Conservation (phyloP, 139 green algal species). For the Microglena sp. region DNA sequence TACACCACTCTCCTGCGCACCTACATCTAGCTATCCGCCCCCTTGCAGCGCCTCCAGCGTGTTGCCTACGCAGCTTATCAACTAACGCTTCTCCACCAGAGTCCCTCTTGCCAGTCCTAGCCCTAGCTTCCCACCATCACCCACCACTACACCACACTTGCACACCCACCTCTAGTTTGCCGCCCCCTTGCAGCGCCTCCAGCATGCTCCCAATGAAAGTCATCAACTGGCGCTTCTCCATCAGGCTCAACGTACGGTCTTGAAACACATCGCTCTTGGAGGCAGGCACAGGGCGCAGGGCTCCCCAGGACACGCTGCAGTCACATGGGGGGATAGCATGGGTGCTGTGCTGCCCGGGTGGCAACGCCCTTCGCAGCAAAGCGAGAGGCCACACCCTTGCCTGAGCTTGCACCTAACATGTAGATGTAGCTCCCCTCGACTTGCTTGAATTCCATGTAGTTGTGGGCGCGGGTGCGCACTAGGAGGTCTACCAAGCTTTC, state of each 20-base stretch:
- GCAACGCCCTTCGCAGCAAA: too few species aligned
- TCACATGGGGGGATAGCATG: too few species aligned
- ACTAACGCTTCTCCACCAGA: too few species aligned
- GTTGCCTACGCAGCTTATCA: too few species aligned
- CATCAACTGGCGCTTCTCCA: slow-evolving; percentile 71
- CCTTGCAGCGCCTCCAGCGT: too few species aligned
- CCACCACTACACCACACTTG: neutral
- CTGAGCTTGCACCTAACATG: too few species aligned
- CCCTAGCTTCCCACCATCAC: neutral
- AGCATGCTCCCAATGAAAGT: slow-evolving; percentile 47
- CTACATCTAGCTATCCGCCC: too few species aligned
- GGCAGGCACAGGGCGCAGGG: slow-evolving; percentile 49
- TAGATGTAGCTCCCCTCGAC: slow-evolving; percentile 57
- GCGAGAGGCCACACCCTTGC: too few species aligned
- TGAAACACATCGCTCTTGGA: slow-evolving; percentile 70
- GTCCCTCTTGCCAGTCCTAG: neutral
- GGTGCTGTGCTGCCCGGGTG: too few species aligned
- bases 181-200: slow-evolving; percentile 23
- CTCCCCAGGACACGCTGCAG: too few species aligned
- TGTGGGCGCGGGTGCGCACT: slow-evolving; percentile 51
- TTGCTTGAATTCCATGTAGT: slow-evolving; percentile 86
- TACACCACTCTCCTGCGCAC: too few species aligned
- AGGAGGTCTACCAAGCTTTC: slow-evolving; percentile 66
- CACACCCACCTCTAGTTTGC: slow-evolving; percentile 9
- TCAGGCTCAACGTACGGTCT: slow-evolving; percentile 41